Conservation (phyloP, 371 early-diverging fungal genomes). For the Umbelopsis sp. region DNA sequence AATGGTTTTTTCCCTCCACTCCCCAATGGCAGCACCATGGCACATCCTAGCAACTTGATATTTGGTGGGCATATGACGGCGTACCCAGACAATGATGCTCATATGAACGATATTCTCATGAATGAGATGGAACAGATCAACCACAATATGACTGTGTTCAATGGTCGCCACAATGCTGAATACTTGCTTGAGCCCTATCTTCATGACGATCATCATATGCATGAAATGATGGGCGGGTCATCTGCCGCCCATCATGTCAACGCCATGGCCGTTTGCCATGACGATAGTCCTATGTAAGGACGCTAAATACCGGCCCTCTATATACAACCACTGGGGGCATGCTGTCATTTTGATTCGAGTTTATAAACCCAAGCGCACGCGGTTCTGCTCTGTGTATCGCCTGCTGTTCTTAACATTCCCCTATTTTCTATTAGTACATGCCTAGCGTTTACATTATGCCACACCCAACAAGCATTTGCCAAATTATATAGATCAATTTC, state of each 20-base stretch:
- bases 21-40: background rate
- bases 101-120: constrained; percentile 10
- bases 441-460: no score
- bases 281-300: background rate
- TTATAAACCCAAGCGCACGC: no score
- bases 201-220: constrained; percentile 3
- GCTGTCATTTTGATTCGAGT: no score
- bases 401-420: no score
- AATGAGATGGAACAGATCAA: background rate
- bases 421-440: no score
- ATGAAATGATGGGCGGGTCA: background rate
- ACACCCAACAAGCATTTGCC: no score
- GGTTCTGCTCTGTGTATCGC: no score
- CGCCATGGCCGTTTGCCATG: background rate
- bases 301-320: no score
- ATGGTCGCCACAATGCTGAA: background rate
- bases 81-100: constrained; percentile 1
- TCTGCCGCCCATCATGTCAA: background rate
- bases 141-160: background rate
- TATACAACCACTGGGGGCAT: no score
- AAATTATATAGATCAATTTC: no score
- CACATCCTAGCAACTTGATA: background rate
- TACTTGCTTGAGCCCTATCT: background rate
- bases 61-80: background rate
- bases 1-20: background rate